These are phyloP conservation scores for Linnemannia elongata DNA, from an alignment of 192 early-diverging fungal genomes.

Conservation along the genomic window DNA sequence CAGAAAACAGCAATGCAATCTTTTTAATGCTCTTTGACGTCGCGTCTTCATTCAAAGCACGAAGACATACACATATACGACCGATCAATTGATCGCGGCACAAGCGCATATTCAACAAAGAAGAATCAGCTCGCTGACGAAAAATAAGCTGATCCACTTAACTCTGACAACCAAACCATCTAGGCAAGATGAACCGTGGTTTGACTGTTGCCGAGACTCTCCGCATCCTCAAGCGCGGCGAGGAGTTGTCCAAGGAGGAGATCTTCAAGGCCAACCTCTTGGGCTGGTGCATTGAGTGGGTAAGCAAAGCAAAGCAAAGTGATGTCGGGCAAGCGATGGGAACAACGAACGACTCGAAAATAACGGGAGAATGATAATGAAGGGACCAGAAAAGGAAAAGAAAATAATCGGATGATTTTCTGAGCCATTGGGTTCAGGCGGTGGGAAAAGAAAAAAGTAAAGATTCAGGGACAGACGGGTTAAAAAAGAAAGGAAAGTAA, in stretches of 20 bases:
- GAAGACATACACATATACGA: too few relatives aligned
- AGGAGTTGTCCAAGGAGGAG: conserved; percentile 79
- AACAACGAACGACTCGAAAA: too few relatives aligned
- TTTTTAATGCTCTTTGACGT: not conserved
- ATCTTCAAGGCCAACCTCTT: conserved; percentile 89
- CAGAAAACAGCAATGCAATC: not conserved
- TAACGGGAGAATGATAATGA: too few relatives aligned
- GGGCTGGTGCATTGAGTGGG: conserved; percentile 96
- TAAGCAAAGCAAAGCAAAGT: conserved; percentile 55
- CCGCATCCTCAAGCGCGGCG: conserved; percentile 80
- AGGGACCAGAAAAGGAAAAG: not conserved
- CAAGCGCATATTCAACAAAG: not conserved
- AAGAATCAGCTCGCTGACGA: not conserved
- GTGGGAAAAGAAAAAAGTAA: not conserved
- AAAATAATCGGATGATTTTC: not conserved
- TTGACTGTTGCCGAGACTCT: conserved; percentile 94
- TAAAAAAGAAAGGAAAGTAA: not conserved
- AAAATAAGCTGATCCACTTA: not conserved
- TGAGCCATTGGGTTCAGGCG: not conserved
- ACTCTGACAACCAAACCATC: not conserved
- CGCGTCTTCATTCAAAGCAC: not conserved
- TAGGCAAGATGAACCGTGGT: conserved; percentile 99
- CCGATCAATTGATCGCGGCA: not conserved
- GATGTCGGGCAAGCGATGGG: too few relatives aligned
- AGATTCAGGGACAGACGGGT: not conserved